Base-by-base conservation (phyloP, 192 early-diverging fungal genomes). In the Rhizophlyctis rosea region DNA sequence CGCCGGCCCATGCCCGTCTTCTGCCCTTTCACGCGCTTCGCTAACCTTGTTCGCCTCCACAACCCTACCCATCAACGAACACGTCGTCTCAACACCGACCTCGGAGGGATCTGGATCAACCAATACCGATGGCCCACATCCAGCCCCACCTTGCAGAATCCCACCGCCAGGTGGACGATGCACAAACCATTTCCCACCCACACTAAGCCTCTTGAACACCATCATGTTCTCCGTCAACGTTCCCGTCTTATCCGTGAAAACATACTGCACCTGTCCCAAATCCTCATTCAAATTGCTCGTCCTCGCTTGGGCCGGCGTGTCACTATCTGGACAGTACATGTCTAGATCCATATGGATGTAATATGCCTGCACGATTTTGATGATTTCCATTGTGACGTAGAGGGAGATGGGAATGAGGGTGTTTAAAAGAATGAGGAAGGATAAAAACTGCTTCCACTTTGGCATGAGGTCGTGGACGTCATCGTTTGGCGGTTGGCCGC, bases 181-280 rank as follows among this genome's bases (percentile, higher is more conserved):
- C 2, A 56, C 55, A 4, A 35, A 29, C n/a, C 54, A 28, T 28
- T 48, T 64, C 34, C 77, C 77, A 47, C 36, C 62, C 27, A 74
- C 61, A 61, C 61, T 69, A 23, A 80, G 57, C 13, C 78, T 63
- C 27, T 66, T 62, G 55, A 93, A 86, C 49, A 90, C 78, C 90
- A 92, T 91, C 5, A 90, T 78, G 69, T 92, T 94, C 54, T 91
- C 88, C 0, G 92, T 94, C 27, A 94, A 74, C 9, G 92, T 94
- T 31, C 92, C 92, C 3, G 91, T 94, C 73, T 94, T 94, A 77
- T 94, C 91, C 32, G 84, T 88, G 57, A 94, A 94, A 4, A 94
- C 76, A 59, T 90, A 91, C 53, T 86, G 84, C 51, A 94, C 88
- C 71, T 90, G 89, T 29, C 92, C 92, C 30, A 94, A 69, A 32